Base-by-base conservation (phyloP, 2,329 filamentous ascomycete genomes). In the Calonectria multiphialidica region DNA sequence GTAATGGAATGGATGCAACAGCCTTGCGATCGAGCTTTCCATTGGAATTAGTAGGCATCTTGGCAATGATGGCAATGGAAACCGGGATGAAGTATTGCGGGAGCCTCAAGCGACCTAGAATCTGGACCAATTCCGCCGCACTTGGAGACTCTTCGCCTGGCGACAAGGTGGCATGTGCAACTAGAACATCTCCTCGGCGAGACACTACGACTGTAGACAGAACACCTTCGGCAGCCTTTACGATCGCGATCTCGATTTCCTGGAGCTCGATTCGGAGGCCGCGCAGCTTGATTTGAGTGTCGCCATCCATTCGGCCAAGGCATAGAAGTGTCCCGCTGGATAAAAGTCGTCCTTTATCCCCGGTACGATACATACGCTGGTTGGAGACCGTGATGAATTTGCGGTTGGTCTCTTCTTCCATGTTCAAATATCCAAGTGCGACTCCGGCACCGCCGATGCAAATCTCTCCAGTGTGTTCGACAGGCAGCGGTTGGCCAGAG, bases 381-480 rank as follows among this genome's bases (percentile, higher is more conserved):
- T 18, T 33, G 18, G 47, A 55, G 23, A 7, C 25, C 3, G 25
- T 25, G 0, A 75, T 15, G 25, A 75, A 77, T 9, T 57, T 55
- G 30, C 55, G 50, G 4, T 47, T 13, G 5, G 66, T 75, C 3
- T 67, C 37, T 12, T 74, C 66, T 1, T 77, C 75, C 15, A 64
- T 49, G 45, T 80, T 74, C 12, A 87, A 72, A 73, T 88, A 88
- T 2, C 86, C 86, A 1, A 66, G 50, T 2, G 81, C 74, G 5
- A 88, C 81, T 37, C 86, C 84, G 0, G 84, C 78, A 15, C 86
- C 86, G 1, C 68, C 68, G 18, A 72, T 64, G 59, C 66, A 69
- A 23, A 74, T 73, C 35, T 74, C 72, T 42, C 72, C 72, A 7
- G 55, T 53, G 15, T 67, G 68, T 18, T 75, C 74, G 21, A 53